Evolutionary conservation across 164 flowering plant species (phyloP), one percentile per base, ranked within the genome.

Genomic region (Nymphaea colorata): DNA sequence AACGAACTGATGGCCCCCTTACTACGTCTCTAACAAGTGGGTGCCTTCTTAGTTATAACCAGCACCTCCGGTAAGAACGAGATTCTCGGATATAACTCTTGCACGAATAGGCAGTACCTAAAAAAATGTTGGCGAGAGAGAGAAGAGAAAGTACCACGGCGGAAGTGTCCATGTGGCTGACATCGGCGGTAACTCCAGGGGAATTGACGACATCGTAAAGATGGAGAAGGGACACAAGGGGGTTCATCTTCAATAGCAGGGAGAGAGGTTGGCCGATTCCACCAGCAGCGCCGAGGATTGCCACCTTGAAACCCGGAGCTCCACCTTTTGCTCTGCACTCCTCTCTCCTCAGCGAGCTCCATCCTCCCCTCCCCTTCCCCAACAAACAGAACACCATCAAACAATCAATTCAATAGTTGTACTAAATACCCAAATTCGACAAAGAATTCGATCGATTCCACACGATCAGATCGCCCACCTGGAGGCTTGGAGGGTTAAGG

Each of bases 151-250:
- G 69, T 81, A 95, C 99, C 86, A 95, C 98, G 44, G 98, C 98
- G 55, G 89, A 85, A 12, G 99, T 90, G 72, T 95, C 98, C 98
- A 95, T 90, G 75, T 95, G 99, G 71, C 99, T 95, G 74, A 95
- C 80, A 77, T 95, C 99, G 4, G 98, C 87, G 0, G 98, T 90
- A 7, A 92, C 98, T 65, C 99, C 99, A 25, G 96, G 98, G 16
- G 96, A 68, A 70, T 87, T 90, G 66, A 88, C 97, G 15, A 95
- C 94, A 83, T 95, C 98, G 68, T 95, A 92, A 14, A 95, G 87
- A 77, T 91, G 98, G 73, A 95, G 94, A 71, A 88, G 86, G 0
- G 99, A 90, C 25, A 95, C 91, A 68, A 90, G 78, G 0, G 99
- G 99, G 62, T 92, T 90, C 89, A 92, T 92, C 86, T 95, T 95